Evolutionary conservation across 2,329 filamentous ascomycete genomes (phyloP), one percentile per base, ranked within the genome.

Genomic region (Ophioceras dolichostomum): DNA sequence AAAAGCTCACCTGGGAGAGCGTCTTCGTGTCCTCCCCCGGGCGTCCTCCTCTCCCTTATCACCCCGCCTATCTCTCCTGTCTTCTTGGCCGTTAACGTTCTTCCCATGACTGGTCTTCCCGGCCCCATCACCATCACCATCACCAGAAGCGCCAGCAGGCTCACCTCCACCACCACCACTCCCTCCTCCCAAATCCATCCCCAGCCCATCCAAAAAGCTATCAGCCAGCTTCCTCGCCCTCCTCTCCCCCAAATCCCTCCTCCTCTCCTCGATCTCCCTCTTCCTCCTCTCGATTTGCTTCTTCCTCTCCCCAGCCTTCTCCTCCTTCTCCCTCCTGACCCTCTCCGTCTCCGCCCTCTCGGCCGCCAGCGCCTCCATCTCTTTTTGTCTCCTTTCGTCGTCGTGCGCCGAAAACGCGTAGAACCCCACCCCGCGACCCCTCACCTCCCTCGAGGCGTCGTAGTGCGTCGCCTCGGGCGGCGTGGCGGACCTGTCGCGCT

Each of bases 341-440:
- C 65, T 62, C 57, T 87, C 80, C 36, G 84, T 91, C 51, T 76
- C 72, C 43, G 65, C 59, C 41, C 83, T 67, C 55, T 86, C 78
- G 47, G 68, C 65, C 44, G 76, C 70, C 39, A 95, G 62, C 32
- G 68, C 70, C 46, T 73, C 68, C 84, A 96, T 94, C 67, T 96
- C 84, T 34, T 50, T 49, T 49, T 60, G 58, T 52, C 79, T 66
- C 45, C 67, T 65, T 45, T 72, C 76, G 51, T 81, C 78, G 56
- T 94, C 77, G 55, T 93, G 82, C 45, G 72, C 73, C 41, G 80
- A 85, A 54, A 98, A 96, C 39, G 82, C 78, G 62, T 87, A 95
- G 60, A 96, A 98, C 0, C 84, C 91, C 0, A 83, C 84, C 4
- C 91, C 91, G 49, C 91, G 89, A 32, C 76, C 85, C 42, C 91